Evolutionary conservation across 116 monocot species (phyloP).

Genomic region (Cymodocea nodosa): DNA sequence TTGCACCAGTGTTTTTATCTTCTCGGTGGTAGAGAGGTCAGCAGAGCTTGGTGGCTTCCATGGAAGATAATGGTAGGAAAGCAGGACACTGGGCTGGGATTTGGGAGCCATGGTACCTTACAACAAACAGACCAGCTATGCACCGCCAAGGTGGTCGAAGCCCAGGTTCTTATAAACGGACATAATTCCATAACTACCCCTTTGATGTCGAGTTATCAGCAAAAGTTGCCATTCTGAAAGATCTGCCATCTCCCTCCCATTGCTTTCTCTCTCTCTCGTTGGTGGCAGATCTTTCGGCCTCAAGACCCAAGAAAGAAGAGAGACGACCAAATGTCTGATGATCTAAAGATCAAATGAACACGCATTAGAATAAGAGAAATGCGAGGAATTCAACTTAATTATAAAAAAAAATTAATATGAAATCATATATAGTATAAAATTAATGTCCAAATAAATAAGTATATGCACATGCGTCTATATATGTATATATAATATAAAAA

Average conservation of each 20-base stretch:
- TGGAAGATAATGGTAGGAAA: slow-evolving; percentile 2
- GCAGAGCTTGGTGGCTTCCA: slow-evolving; percentile 13
- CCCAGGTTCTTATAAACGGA: background rate
- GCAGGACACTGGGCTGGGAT: slow-evolving; percentile 6
- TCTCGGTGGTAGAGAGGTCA: background rate
- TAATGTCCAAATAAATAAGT: no score
- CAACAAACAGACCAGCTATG: no score
- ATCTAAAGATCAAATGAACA: background rate
- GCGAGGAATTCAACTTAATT: background rate
- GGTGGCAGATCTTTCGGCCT: background rate
- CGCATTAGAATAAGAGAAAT: background rate
- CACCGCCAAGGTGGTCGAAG: background rate
- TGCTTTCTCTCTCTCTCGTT: background rate
- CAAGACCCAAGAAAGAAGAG: background rate
- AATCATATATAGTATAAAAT: no score
- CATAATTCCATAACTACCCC: background rate
- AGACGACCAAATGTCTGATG: background rate
- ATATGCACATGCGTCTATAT: no score
- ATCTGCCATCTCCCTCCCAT: slow-evolving; percentile 1
- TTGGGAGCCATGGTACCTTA: slow-evolving; percentile 11
- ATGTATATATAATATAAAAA: no score
- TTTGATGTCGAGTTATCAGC: background rate
- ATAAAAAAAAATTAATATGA: background rate
- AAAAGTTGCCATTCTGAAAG: slow-evolving; percentile 1
- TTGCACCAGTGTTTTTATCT: slow-evolving; percentile 41